Base-by-base conservation (phyloP, 129 eudicot species). In the Solidago caesia region DNA sequence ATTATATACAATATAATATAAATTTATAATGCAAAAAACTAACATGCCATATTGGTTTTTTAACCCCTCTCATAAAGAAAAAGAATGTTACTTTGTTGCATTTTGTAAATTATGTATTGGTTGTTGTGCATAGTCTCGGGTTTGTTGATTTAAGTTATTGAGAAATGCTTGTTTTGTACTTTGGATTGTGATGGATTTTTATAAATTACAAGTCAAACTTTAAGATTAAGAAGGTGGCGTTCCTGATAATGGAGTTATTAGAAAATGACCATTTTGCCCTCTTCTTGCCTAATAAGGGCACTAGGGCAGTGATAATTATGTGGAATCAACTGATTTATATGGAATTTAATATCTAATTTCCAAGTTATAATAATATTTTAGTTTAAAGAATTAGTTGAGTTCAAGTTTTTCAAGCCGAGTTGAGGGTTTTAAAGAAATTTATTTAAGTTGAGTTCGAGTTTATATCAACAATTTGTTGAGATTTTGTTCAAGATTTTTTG, bases 161-260 rank as follows among this genome's bases (percentile, higher is more conserved):
- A 58, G 68, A 71, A 72, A 84, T 68, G 83, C 75, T 75, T n/a
- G 74, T 75, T 75, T 75, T 77, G 74, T 64, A 65, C 64, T 43
- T 73, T 15, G 76, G 71, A 77, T 61, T 81, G 80, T 67, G 82
- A 82, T 72, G 75, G 74, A 79, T 82, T 78, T 72, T 74, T 42
- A 67, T 33, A 33, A 33, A 33, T 3, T 33, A 33, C 58, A 75
- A 72, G 82, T 84, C 89, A 77, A 77, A 82, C 6, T 48, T 72
- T 69, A 33, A 33, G 39, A 33, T 33, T 12, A 41, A 64, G 63
- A 56, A 64, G 65, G 68, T 63, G 63, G 77, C 76, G 44, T 55
- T 58, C 13, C 68, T 57, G 45, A 73, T 71, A 65, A 21, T 72
- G 14, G 27, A 4, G 29, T 15, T 12, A 5, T 29, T 43, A 0